Evolutionary conservation across 306 rosid genomes (phyloP), one percentile per base, ranked within the genome.

Genomic region (Fragaria ananassa): DNA sequence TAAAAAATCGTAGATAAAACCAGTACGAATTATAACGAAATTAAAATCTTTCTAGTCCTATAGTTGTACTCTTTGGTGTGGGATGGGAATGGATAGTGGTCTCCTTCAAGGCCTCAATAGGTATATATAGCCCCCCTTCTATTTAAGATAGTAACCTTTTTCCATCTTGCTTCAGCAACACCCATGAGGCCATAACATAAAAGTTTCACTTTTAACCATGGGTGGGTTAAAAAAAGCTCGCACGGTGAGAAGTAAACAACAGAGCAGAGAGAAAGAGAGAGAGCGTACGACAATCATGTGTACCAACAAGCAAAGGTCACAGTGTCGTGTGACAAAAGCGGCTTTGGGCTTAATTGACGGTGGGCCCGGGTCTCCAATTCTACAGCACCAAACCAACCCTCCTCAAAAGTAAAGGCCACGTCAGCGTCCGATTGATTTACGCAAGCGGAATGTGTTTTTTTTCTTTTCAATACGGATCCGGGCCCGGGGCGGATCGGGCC

Each of bases 331-430:
- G 84, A 83, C 90, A 78, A 83, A 88, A 62, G 83, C 83, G 90
- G 91, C 86, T 81, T 81, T 29, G 11, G 78, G 76, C 83, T 85
- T 84, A 65, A 27, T 45, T 15, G 60, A 7, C 1, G 69, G 90
- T 84, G 88, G 96, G 93, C 39, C 86, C 89, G 29, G 77, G 85
- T 83, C 86, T 86, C 91, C 93, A 88, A 91, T 88, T 81, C 87
- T 81, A 88, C 75, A 81, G 87, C 88, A 86, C 88, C 87, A 83
- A 87, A 86, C 88, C 87, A 83, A 87, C 29, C 66, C 8, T 27
- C 21, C 6, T 1, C 87, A 25, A 60, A 86, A 87, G 89, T 83
- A 81, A 86, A 58, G 8, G 85, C 89, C 90, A 87, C 91, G 79
- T 87, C 91, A 86, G 82, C 90, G 72, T 76, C 83, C 89, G 73